Evolutionary conservation across 2,329 filamentous ascomycete genomes (phyloP).

Genomic region (Aplosporella prunicola): DNA sequence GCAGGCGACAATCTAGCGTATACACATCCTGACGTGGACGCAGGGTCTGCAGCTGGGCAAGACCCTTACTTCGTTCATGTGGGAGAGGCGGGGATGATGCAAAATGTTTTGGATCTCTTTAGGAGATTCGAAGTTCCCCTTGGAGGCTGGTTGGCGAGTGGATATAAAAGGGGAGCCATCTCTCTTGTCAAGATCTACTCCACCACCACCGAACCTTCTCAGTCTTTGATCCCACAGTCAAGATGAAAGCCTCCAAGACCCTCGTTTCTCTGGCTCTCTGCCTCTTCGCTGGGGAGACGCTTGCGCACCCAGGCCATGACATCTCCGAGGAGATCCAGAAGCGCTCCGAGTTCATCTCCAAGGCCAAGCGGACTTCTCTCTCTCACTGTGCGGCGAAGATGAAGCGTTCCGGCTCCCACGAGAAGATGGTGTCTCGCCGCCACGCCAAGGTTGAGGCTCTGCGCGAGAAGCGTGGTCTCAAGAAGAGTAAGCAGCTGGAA

Average conservation of each 20-base stretch:
- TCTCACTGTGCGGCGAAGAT: conserved; percentile 32
- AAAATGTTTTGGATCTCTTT: no score
- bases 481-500: conserved; percentile 5
- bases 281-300: conserved; percentile 9
- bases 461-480: conserved; percentile 8
- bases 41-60: no score
- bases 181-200: no score
- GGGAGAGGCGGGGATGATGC: no score
- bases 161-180: no score
- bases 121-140: no score
- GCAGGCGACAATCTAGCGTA: no score
- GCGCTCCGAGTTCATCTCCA: conserved; percentile 25
- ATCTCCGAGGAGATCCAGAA: conserved; percentile 24
- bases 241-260: conserved; percentile 1
- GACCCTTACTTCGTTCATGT: no score
- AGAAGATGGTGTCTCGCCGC: conserved; percentile 33
- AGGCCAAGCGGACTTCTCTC: conserved; percentile 15
- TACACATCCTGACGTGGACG: no score
- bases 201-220: not conserved
- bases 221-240: conserved; percentile 2
- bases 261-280: conserved; percentile 4
- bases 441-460: conserved; percentile 18
- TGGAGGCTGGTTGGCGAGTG: no score
- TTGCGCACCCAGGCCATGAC: conserved; percentile 30
- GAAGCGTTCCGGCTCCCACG: conserved; percentile 31